Base-by-base conservation (phyloP, 1,139 yeast species). In the Nakaseomyces sp. region DNA sequence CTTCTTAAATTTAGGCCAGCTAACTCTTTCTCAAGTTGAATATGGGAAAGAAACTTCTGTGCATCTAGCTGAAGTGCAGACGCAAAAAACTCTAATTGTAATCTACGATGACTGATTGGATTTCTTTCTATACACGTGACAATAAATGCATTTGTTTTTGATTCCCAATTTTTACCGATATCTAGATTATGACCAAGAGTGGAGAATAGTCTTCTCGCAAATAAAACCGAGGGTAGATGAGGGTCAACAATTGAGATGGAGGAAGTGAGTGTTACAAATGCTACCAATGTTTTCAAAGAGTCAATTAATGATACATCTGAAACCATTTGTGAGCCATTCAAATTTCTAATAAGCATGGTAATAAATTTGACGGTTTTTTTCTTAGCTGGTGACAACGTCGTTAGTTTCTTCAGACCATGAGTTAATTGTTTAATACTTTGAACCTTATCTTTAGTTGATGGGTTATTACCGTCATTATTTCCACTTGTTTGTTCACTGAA, bases 1-100 rank as follows among this genome's bases (percentile, higher is more conserved):
- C 47, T 51, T 26, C 48, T 44, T n/a, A 55, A 45, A 37, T 58
- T 54, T 12, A 51, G 33, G 3, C 45, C 43, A n/a, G 29, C 24
- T 2, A 57, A 37, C 20, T 51, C 52, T 17, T 52, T 51, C 20
- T 53, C 50, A 17, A 55, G 41, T 25, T 50, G 46, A 24, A 57
- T 37, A 43, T 54, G 55, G 3, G 40, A 16, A 17, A 58, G 43
- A 35, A 60, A 59, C 6, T 45, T 43, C 12, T 45, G 47, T 10
- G 56, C 52, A 18, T 53, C 55, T 20, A 60, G 29, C 37, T 54
- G 56, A 8, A 60, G 43, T 1, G 58, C 55, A 2, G 59, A 57
- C n/a, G 61, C 54, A 40, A 61, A 58, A 41, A 50, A 58, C 37
- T 60, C 64, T 20, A 60, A 45, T 40, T 57, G 61, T 4, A 60